phyloP scores from a whole-genome alignment of 2,329 filamentous ascomycete genomes.

The Nigrospora osmanthi region DNA sequence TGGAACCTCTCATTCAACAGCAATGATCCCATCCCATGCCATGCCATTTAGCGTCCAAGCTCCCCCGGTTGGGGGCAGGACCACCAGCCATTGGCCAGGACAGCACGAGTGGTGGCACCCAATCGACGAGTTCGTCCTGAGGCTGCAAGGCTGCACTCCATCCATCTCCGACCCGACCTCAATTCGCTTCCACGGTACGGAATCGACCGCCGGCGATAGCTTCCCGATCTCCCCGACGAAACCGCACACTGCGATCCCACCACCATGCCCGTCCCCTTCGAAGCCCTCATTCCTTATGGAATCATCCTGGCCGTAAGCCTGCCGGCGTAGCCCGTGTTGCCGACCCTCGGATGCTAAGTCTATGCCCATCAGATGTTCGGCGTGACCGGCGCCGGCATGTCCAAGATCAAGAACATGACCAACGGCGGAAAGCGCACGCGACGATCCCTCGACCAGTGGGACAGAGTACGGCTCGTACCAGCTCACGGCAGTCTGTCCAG shows the following conservation, averaged over 20 bases:
- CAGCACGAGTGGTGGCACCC: no score
- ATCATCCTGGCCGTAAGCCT: conserved; percentile 52
- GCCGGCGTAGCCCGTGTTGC: conserved; percentile 2
- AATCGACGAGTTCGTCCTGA: no score
- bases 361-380: conserved; percentile 50
- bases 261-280: conserved; percentile 57
- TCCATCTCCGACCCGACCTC: no score
- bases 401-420: conserved; percentile 46
- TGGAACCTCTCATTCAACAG: no score
- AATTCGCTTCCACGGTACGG: no score
- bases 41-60: no score
- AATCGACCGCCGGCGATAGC: no score
- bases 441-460: conserved; percentile 56
- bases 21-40: no score
- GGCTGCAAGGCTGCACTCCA: no score
- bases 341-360: conserved; percentile 10
- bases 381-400: conserved; percentile 48
- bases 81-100: no score
- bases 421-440: conserved; percentile 55
- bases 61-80: no score
- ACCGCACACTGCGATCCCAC: conserved; percentile 5
- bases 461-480: conserved; percentile 37
- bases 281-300: conserved; percentile 55
- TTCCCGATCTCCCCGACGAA: no score
- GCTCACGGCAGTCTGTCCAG: conserved; percentile 5